Conservation (phyloP, 352 stramenopile species). For the Pythium pyrilobum region DNA sequence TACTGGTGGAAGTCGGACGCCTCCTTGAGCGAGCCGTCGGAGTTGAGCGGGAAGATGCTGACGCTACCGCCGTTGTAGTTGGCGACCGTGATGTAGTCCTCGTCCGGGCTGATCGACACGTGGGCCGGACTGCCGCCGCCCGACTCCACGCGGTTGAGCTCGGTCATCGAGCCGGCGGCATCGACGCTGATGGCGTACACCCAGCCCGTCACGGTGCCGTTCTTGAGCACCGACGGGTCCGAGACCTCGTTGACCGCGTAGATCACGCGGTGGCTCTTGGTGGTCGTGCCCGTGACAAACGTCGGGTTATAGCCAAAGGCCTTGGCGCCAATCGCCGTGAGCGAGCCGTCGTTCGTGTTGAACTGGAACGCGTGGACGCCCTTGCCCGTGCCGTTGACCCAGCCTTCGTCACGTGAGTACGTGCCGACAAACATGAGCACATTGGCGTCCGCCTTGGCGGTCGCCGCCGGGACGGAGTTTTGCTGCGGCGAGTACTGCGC, state of each 20-base stretch:
- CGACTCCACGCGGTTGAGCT: slow-evolving; percentile 49
- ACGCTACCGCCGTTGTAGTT: slow-evolving; percentile 61
- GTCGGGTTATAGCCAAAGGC: slow-evolving; percentile 37
- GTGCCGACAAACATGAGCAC: slow-evolving; percentile 48
- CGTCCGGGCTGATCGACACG: slow-evolving; percentile 39
- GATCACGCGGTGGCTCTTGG: slow-evolving; percentile 15
- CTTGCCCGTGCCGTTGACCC: slow-evolving; percentile 60
- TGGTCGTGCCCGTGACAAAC: slow-evolving; percentile 22
- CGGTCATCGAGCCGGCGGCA: slow-evolving; percentile 27
- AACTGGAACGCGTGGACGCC: slow-evolving; percentile 59
- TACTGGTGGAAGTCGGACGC: slow-evolving; percentile 39
- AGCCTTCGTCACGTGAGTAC: slow-evolving; percentile 64
- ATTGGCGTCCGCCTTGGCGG: not conserved
- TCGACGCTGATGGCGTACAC: slow-evolving; percentile 40
- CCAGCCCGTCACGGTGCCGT: slow-evolving; percentile 36
- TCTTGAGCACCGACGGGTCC: slow-evolving; percentile 23
- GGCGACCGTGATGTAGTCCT: slow-evolving; percentile 50
- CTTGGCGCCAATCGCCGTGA: slow-evolving; percentile 31
- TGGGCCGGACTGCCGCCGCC: slow-evolving; percentile 39
- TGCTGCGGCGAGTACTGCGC: not conserved
- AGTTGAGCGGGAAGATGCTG: slow-evolving; percentile 44
- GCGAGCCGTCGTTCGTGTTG: slow-evolving; percentile 31
- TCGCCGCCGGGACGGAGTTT: too few species aligned
- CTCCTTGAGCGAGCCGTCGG: slow-evolving; percentile 33
- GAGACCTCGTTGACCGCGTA: slow-evolving; percentile 57